A percentile compares a stretch with the other conserved stretches of the same genome.
These are phyloP conservation scores for Geotrichum australiense DNA, from an alignment of 1,139 yeast genomes.

Conservation along the genomic window DNA sequence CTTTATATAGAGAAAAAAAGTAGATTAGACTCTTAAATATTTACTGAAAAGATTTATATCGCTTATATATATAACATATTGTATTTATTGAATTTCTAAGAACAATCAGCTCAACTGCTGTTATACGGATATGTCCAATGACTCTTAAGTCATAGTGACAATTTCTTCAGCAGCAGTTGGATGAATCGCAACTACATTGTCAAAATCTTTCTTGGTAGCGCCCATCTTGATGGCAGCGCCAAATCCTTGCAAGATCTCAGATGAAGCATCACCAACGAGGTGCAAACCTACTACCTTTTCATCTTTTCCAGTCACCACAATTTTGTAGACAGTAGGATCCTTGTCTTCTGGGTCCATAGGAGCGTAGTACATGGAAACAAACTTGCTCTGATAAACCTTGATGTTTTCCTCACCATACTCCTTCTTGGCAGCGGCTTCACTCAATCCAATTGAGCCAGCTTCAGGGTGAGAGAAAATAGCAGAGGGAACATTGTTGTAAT, in stretches of 20 bases:
- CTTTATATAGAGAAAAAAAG: background rate
- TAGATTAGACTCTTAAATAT: too few species aligned
- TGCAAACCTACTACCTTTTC: constrained; percentile 96
- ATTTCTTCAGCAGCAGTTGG: constrained; percentile 98
- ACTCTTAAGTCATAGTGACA: constrained; percentile 64
- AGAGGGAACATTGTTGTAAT: constrained; percentile 77
- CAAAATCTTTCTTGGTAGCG: constrained; percentile 93
- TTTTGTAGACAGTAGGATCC: constrained; percentile 80
- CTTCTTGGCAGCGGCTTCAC: constrained; percentile 67
- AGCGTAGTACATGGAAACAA: constrained; percentile 90
- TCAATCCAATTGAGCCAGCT: constrained; percentile 86
- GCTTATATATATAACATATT: background rate
- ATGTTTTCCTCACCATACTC: constrained; percentile 75
- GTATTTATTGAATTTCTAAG: background rate
- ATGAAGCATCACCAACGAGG: constrained; percentile 79
- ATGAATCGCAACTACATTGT: constrained; percentile 93
- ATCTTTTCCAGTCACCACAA: constrained; percentile 67
- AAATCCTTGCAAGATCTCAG: constrained; percentile 95
- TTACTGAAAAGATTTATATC: too few species aligned
- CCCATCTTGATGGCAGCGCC: constrained; percentile 94
- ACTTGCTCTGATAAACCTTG: constrained; percentile 74
- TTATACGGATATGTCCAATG: background rate
- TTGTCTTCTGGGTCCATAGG: constrained; percentile 61
- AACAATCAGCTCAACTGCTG: background rate
- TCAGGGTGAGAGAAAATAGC: constrained; percentile 96